phyloP scores from a whole-genome alignment of 2,329 filamentous ascomycete genomes.

The Hypoxylon sp. region DNA sequence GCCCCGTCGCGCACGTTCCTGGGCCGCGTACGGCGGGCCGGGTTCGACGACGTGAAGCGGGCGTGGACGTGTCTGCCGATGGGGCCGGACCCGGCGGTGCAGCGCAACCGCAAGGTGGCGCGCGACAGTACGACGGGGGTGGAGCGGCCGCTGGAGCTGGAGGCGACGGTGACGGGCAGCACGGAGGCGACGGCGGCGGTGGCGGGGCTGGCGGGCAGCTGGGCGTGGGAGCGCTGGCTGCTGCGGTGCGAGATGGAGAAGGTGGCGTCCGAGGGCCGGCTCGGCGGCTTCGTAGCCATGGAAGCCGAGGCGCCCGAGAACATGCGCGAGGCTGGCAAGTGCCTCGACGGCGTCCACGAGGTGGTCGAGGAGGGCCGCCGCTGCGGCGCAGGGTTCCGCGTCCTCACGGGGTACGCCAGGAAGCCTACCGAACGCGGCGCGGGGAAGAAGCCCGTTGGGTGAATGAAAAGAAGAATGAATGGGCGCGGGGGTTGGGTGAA shows the following conservation, averaged over 20 bases:
- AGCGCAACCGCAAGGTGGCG: slow-evolving; percentile 43
- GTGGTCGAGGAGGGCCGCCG: slow-evolving; percentile 70
- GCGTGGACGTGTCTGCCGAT: slow-evolving; percentile 91
- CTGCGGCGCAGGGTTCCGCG: slow-evolving; percentile 66
- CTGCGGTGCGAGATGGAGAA: slow-evolving; percentile 86
- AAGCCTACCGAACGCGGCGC: slow-evolving; percentile 58
- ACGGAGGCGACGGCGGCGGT: slow-evolving; percentile 77
- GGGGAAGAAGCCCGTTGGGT: not conserved
- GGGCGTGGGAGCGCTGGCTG: slow-evolving; percentile 97
- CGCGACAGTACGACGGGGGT: slow-evolving; percentile 46
- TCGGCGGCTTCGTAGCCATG: slow-evolving; percentile 51
- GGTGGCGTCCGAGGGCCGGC: slow-evolving; percentile 69
- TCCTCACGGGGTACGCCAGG: slow-evolving; percentile 69
- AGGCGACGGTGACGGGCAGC: slow-evolving; percentile 71
- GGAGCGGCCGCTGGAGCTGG: slow-evolving; percentile 60
- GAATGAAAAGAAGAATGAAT: not conserved
- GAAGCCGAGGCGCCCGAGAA: slow-evolving; percentile 59
- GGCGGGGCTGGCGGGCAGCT: slow-evolving; percentile 82
- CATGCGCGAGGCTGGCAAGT: slow-evolving; percentile 64
- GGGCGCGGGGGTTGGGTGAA: not conserved
- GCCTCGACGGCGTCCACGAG: slow-evolving; percentile 65
- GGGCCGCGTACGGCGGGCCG: slow-evolving; percentile 73
- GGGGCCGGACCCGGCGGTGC: slow-evolving; percentile 61
- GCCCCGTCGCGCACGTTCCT: slow-evolving; percentile 83
- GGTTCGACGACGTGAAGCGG: slow-evolving; percentile 82